Evolutionary conservation across 495 filamentous ascomycete species (phyloP), one percentile per base, ranked within the genome.

Genomic region (Neurospora sp.): DNA sequence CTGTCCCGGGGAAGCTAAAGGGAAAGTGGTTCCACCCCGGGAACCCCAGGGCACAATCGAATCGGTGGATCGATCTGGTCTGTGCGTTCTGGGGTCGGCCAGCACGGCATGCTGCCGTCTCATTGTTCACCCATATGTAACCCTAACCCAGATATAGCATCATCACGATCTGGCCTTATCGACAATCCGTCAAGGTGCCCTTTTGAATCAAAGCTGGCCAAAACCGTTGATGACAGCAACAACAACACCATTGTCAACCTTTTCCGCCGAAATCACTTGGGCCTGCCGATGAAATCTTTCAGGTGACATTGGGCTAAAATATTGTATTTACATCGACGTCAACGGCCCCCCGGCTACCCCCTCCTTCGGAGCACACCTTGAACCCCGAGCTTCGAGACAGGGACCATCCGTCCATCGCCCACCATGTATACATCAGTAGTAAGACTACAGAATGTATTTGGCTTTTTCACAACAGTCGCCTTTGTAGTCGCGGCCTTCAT

Each of bases 391-490:
- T 44, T 44, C 70, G 5, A 60, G 27, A n/a, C 70, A 37, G 12
- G 16, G 54, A 71, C 70, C 73, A 70, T 42, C 71, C 73, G 60
- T 42, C 71, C 71, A 39, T 44, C 76, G 74, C 72, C 79, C 84
- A 87, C 74, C 74, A 98, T 99, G 96, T 92, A 98, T 83, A 95
- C 94, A 77, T 87, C 91, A 27, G 81, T 95, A 39, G 93, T 92
- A 44, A 92, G 96, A 74, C 81, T 89, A 73, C 96, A 99, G 83
- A 94, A 94, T 85, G 91, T 95, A 76, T 99, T 99, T 82, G 94
- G 95, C 80, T 97, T 96, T 89, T 98, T 98, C 87, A 98, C 95
- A 38, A 96, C 94, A 40, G 95, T 97, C 73, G 91, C 92, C 40
- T 95, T 96, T 80, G 87, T 88, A 74, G 90, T 97, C 37, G 94